These are phyloP conservation scores for Aspergillus niger DNA, from an alignment of 2,329 filamentous ascomycete genomes.

Conservation along the genomic window DNA sequence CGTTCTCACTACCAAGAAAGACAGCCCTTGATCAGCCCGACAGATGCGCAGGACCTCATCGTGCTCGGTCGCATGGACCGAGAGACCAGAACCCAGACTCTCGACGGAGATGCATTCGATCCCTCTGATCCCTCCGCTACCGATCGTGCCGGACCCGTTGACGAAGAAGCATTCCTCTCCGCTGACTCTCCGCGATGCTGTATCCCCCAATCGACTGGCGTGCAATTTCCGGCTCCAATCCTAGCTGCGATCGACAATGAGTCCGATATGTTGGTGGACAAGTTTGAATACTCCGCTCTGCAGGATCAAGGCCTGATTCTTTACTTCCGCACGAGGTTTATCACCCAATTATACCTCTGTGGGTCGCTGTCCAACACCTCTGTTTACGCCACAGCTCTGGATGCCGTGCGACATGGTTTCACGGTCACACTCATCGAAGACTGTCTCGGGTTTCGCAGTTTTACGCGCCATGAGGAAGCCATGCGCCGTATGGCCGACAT, in stretches of 20 bases:
- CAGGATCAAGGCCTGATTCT: conserved; percentile 71
- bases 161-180: conserved; percentile 48
- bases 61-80: conserved; percentile 45
- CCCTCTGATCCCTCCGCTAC: neutral
- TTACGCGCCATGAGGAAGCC: conserved; percentile 68
- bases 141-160: conserved; percentile 23
- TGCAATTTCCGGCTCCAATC: conserved; percentile 54
- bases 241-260: conserved; percentile 53
- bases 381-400: conserved; percentile 86
- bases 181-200: conserved; percentile 40
- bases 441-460: conserved; percentile 78
- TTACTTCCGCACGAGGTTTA: conserved; percentile 77
- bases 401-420: conserved; percentile 85
- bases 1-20: conserved; percentile 71
- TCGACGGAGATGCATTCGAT: conserved; percentile 23
- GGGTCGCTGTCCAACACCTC: conserved; percentile 85
- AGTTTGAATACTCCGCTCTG: conserved; percentile 88
- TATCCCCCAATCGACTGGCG: conserved; percentile 44
- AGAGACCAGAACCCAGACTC: conserved; percentile 9
- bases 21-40: conserved; percentile 56
- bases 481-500: conserved; percentile 71
- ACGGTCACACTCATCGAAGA: conserved; percentile 85
- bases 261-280: conserved; percentile 60
- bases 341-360: conserved; percentile 87
- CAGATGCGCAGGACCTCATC: conserved; percentile 49